A percentile compares a stretch with the other conserved stretches of the same genome.
Conservation (phyloP, 257 asterid genomes). For the Craterostigma plantagineum region DNA sequence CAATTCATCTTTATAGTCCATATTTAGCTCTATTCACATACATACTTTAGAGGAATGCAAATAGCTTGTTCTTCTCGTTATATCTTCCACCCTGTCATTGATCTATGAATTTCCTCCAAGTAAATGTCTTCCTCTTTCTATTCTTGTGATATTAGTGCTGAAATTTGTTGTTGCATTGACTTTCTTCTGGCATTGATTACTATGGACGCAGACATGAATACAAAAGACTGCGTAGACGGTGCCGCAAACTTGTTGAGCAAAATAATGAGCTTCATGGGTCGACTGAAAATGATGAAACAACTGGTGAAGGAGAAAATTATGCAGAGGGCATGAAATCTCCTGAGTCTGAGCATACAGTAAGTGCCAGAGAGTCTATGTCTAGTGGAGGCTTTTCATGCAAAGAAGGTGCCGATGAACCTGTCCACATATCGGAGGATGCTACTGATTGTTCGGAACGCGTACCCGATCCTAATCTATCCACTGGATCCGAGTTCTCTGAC, state of each 20-base stretch:
- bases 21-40: no score
- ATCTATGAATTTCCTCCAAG: no score
- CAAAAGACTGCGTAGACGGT: conserved; percentile 52
- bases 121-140: no score
- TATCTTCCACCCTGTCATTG: no score
- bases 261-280: conserved; percentile 13
- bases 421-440: no score
- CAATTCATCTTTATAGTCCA: no score
- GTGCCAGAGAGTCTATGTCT: conserved; percentile 74
- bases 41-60: no score
- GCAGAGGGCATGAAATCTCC: conserved; percentile 40
- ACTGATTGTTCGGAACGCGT: no score
- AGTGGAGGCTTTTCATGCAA: conserved; percentile 25
- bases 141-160: no score
- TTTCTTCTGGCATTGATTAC: conserved; percentile 6
- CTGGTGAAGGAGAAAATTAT: conserved; percentile 18
- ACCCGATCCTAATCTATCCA: conserved; percentile 15
- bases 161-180: conserved; percentile 5
- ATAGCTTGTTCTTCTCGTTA: no score
- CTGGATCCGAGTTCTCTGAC: conserved; percentile 47
- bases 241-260: conserved; percentile 34
- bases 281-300: conserved; percentile 20
- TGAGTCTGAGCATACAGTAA: conserved; percentile 47
- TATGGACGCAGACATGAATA: conserved; percentile 52
- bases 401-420: no score